phyloP scores from a whole-genome alignment of 2,329 filamentous ascomycete genomes.

The Exophiala dermatitidis region DNA sequence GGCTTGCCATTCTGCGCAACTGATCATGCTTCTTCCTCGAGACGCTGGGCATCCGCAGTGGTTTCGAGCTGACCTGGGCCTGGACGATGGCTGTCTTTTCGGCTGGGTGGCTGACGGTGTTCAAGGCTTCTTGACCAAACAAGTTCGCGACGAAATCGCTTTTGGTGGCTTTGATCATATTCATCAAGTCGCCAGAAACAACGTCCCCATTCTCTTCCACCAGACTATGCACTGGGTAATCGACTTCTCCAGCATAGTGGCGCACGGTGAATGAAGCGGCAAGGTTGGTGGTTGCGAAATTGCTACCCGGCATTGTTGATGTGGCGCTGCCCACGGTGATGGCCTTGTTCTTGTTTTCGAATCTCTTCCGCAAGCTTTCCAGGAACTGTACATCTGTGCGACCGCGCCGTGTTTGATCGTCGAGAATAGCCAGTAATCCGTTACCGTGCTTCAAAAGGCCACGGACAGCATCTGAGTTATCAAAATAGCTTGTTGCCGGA shows the following conservation, averaged over 20 bases:
- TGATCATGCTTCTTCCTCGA: slow-evolving; percentile 67
- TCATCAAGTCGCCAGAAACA: slow-evolving; percentile 92
- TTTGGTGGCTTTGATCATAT: slow-evolving; percentile 79
- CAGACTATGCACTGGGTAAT: slow-evolving; percentile 79
- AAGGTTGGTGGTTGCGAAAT: slow-evolving; percentile 77
- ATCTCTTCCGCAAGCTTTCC: slow-evolving; percentile 84
- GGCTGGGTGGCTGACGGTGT: slow-evolving; percentile 86
- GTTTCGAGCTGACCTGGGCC: slow-evolving; percentile 92
- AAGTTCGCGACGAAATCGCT: slow-evolving; percentile 82
- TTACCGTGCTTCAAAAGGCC: slow-evolving; percentile 88
- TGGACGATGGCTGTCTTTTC: slow-evolving; percentile 90
- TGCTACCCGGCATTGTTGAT: slow-evolving; percentile 73
- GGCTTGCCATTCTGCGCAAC: slow-evolving; percentile 41
- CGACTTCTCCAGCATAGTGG: slow-evolving; percentile 94
- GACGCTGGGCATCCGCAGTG: slow-evolving; percentile 84
- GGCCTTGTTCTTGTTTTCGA: slow-evolving; percentile 87
- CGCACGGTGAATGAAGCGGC: slow-evolving; percentile 79
- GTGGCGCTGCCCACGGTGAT: slow-evolving; percentile 72
- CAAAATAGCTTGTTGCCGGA: slow-evolving; percentile 89
- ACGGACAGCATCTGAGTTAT: slow-evolving; percentile 90
- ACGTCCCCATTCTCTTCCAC: slow-evolving; percentile 95
- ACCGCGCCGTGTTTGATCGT: slow-evolving; percentile 88
- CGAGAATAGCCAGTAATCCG: slow-evolving; percentile 84
- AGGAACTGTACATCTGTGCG: slow-evolving; percentile 83
- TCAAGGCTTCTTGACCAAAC: slow-evolving; percentile 91